These are phyloP conservation scores for Ophiostoma montium DNA, from an alignment of 2,329 filamentous ascomycete species.

Conservation along the genomic window DNA sequence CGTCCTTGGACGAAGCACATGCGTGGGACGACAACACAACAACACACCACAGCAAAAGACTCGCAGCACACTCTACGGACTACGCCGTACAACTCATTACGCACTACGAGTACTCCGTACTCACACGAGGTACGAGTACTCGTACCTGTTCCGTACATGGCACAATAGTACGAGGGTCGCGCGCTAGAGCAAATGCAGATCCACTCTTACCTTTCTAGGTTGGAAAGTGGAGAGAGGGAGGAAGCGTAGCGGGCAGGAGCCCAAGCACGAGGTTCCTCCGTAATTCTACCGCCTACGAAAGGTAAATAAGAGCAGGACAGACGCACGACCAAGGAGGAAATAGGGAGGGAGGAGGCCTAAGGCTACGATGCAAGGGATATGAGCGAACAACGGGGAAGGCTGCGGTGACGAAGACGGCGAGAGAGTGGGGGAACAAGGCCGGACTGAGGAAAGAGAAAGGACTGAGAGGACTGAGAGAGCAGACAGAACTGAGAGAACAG, in stretches of 20 bases:
- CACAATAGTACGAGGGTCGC: slow-evolving; percentile 1
- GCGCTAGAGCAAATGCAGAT: slow-evolving; percentile 8
- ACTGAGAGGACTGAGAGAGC: too few species aligned
- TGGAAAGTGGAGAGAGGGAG: slow-evolving; percentile 4
- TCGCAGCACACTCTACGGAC: not conserved
- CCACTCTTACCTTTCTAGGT: slow-evolving; percentile 8
- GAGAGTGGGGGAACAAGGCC: too few species aligned
- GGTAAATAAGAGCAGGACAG: not conserved
- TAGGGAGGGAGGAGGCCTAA: not conserved
- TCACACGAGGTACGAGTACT: not conserved
- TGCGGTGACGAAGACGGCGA: not conserved
- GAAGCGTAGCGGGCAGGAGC: not conserved
- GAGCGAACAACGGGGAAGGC: not conserved
- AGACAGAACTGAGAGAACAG: too few species aligned
- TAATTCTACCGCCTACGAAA: too few species aligned
- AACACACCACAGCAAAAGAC: not conserved
- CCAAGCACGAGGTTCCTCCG: not conserved
- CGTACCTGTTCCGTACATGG: not conserved
- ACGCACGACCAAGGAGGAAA: not conserved
- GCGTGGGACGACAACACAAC: too few species aligned
- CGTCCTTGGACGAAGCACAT: too few species aligned
- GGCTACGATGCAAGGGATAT: not conserved
- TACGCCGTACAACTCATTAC: not conserved
- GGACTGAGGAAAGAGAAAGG: too few species aligned
- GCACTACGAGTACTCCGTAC: not conserved